Evolutionary conservation across 2,329 filamentous ascomycete genomes (phyloP), one percentile per base, ranked within the genome.

Genomic region (Gyromitra esculenta): DNA sequence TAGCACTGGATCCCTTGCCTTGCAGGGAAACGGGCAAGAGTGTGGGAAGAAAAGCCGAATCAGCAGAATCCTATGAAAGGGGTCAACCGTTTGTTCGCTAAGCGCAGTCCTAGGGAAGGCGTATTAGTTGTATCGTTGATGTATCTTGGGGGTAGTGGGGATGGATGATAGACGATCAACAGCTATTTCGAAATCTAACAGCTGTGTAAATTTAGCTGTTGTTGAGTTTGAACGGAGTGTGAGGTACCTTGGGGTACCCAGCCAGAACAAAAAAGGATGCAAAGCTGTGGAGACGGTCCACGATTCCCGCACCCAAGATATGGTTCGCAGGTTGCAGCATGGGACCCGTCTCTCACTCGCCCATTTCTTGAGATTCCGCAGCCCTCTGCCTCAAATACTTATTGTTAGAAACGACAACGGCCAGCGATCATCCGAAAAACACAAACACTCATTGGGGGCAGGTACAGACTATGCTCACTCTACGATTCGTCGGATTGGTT

Each of bases 351-450:
- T 65, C 37, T 59, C 41, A 68, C 48, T 68, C 48, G 72, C 48
- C 60, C 70, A 39, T 73, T 65, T 66, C 52, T 41, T 50, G 15
- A 45, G 60, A 64, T 63, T 64, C 31, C 45, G 39, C 59, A 71
- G 56, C 57, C 67, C 64, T 18, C 25, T 64, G 39, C 72, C n/a
- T 52, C 59, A 57, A 37, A 70, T 70, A 75, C 62, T 71, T 75
- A 74, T 66, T 77, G 70, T 73, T 76, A 76, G 67, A 66, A 72
- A 25, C 45, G 43, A 52, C 50, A 66, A 66, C 43, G 43, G 62
- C 64, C 41, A 52, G 31, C 7, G 52, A 45, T 57, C 13, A 15
- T 37, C 52, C 31, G 35, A 11, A 45, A 45, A 35, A 18, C 66
- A 18, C 18, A 65, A 31, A 4, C 25, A 31, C 25, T 31, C 25